Base-by-base conservation (phyloP, 2,329 filamentous ascomycete genomes). In the Sarocladium brachiariae region DNA sequence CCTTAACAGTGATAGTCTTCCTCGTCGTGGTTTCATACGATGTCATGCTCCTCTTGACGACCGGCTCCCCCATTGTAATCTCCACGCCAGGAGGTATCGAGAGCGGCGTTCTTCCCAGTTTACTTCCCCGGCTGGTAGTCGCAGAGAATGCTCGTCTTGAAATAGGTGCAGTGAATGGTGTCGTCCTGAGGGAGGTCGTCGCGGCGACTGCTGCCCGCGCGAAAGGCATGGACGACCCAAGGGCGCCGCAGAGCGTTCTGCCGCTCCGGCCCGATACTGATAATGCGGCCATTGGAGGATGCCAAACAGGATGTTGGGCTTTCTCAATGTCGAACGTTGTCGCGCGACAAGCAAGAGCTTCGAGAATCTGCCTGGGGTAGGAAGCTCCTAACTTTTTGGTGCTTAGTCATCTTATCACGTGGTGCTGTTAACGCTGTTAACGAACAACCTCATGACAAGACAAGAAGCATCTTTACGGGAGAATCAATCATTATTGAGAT, bases 51-150 rank as follows among this genome's bases (percentile, higher is more conserved):
- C 69, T 74, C 62, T 73, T 71, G 25, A 74, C 61, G 50, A 66
- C 70, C 3, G 83, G 79, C 53, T 89, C 78, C 54, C 86, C 78
- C 52, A 91, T 71, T 10, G 80, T 72, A 37, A 99, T 75, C 49
- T 86, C 86, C 52, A 99, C 93, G 55, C 89, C 87, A 0, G 87
- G 84, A 1, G 92, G 92, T 27, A 96, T 76, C 50, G 88, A 84
- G 50, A 96, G 79, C 21, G 87, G 80, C 53, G 87, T 87, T 59
- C 83, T 79, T 59, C 93, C 93, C 55, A 99, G 86, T 75, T 96
- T 93, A 39, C 92, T 96, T 52, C 75, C 70, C 58, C 77, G 75
- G 63, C 70, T 69, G 50, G 81, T 65, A 38, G 88, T 86, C 37
- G 82, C 84, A 51, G 87, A 91, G 74, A 96, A 96, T 14, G 52